A percentile compares a stretch with the other conserved stretches of the same genome.
phyloP scores from a whole-genome alignment of 495 filamentous ascomycete genomes.

The Tuber microsphaerosporum region DNA sequence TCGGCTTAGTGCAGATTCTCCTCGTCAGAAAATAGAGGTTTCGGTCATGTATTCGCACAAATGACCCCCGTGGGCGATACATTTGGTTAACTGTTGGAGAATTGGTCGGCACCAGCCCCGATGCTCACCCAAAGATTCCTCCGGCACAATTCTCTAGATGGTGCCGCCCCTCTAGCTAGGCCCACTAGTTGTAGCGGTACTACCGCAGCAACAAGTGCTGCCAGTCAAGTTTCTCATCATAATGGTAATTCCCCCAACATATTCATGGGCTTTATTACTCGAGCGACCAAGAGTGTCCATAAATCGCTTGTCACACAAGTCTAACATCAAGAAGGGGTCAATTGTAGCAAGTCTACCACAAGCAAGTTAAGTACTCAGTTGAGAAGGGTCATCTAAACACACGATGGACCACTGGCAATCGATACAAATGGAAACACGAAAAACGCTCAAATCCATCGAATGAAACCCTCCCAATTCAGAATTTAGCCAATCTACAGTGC shows the following conservation, averaged over 20 bases:
- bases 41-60: too few species aligned
- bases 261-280: neutral
- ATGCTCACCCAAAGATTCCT: neutral
- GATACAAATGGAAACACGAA: slow-evolving; percentile 13
- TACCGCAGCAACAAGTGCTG: neutral
- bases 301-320: neutral
- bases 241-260: neutral
- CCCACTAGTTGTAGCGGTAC: neutral
- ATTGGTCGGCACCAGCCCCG: neutral
- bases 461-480: slow-evolving; percentile 26
- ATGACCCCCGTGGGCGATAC: too few species aligned
- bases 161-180: neutral
- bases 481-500: slow-evolving; percentile 60
- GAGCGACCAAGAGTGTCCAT: neutral
- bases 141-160: neutral
- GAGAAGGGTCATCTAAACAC: slow-evolving; percentile 1
- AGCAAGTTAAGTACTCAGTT: slow-evolving; percentile 5
- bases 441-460: slow-evolving; percentile 34
- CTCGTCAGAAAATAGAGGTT: too few species aligned
- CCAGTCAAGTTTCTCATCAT: neutral
- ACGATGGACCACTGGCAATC: slow-evolving; percentile 3
- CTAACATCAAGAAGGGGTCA: neutral
- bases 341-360: slow-evolving; percentile 6
- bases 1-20: too few species aligned
- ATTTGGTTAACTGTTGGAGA: too few species aligned